These are phyloP conservation scores for Phytophthora hybrid DNA, from an alignment of 352 stramenopile species.

Conservation along the genomic window DNA sequence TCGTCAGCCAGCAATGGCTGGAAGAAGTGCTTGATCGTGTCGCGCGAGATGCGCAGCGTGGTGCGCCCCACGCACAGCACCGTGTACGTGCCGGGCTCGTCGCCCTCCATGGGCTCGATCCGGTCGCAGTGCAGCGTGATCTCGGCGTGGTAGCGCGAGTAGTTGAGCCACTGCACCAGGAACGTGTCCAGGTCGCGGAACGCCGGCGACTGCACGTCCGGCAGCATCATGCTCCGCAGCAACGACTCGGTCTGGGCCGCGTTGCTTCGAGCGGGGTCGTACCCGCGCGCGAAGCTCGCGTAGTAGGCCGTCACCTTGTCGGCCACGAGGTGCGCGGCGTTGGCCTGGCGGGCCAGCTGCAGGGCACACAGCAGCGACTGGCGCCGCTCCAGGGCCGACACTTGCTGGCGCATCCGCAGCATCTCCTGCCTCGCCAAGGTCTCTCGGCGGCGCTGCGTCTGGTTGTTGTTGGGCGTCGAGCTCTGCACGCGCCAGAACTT, in stretches of 20 bases:
- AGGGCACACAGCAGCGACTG: slow-evolving; percentile 55
- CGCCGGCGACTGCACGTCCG: slow-evolving; percentile 59
- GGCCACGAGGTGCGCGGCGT: slow-evolving; percentile 47
- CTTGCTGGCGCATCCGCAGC: slow-evolving; percentile 44
- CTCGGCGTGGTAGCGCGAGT: slow-evolving; percentile 66
- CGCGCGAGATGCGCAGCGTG: slow-evolving; percentile 64
- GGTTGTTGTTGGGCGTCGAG: slow-evolving; percentile 11
- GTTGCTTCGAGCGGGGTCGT: slow-evolving; percentile 46
- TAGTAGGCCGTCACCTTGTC: slow-evolving; percentile 64
- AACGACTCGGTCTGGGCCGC: slow-evolving; percentile 40
- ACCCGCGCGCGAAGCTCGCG: slow-evolving; percentile 52
- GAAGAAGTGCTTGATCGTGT: slow-evolving; percentile 76
- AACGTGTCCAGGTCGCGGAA: slow-evolving; percentile 65
- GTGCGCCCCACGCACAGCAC: slow-evolving; percentile 54
- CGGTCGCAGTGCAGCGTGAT: slow-evolving; percentile 41
- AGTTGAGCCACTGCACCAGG: slow-evolving; percentile 65
- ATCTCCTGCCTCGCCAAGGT: slow-evolving; percentile 41
- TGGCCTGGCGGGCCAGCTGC: slow-evolving; percentile 51
- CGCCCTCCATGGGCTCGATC: slow-evolving; percentile 51
- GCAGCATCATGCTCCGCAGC: slow-evolving; percentile 56
- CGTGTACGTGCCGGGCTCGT: slow-evolving; percentile 41
- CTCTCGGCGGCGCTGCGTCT: slow-evolving; percentile 41
- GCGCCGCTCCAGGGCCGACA: slow-evolving; percentile 55
- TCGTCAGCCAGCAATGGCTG: slow-evolving; percentile 63
- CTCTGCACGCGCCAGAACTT: slow-evolving; percentile 45